A percentile compares a stretch with the other conserved stretches of the same genome.
Conservation (phyloP, 441 rosid species). For the Croton laevigatus region DNA sequence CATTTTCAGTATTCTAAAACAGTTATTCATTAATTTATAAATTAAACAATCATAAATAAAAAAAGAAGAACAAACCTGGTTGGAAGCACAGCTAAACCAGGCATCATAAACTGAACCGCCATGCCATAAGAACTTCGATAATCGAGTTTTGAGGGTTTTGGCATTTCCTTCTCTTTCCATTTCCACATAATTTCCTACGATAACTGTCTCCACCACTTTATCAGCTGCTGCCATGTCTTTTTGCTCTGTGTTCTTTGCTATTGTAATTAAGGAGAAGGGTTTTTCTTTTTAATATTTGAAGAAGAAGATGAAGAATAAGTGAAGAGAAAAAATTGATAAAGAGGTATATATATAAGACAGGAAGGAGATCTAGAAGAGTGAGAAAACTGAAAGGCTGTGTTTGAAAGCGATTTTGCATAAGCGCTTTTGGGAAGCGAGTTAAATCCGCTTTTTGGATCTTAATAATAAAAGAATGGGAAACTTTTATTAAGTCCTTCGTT, state of each 20-base stretch:
- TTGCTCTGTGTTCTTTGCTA: background rate
- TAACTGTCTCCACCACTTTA: conserved; percentile 80
- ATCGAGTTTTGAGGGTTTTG: conserved; percentile 46
- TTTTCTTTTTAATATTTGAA: conserved; percentile 4
- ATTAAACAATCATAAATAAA: too few species aligned
- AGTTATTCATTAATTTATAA: too few species aligned
- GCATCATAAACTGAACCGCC: conserved; percentile 99
- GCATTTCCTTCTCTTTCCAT: conserved; percentile 83
- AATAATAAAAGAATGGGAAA: background rate
- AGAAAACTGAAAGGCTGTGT: conserved; percentile 21
- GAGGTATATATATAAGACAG: conserved; percentile 38
- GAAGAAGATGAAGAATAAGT: too few species aligned
- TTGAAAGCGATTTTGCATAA: conserved; percentile 29
- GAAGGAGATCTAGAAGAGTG: conserved; percentile 17
- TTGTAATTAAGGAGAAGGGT: background rate
- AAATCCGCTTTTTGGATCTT: conserved; percentile 14
- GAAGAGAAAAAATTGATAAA: conserved; percentile 21
- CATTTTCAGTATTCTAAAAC: too few species aligned
- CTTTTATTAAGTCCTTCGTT: too few species aligned
- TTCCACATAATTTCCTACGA: conserved; percentile 89
- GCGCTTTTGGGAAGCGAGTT: conserved; percentile 37
- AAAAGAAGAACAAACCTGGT: conserved; percentile 46
- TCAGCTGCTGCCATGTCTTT: conserved; percentile 43
- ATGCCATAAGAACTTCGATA: conserved; percentile 79
- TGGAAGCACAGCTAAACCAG: conserved; percentile 98